Evolutionary conservation across 2,329 filamentous ascomycete species (phyloP).

Genomic region (Pseudophaeomoniella oleicola): DNA sequence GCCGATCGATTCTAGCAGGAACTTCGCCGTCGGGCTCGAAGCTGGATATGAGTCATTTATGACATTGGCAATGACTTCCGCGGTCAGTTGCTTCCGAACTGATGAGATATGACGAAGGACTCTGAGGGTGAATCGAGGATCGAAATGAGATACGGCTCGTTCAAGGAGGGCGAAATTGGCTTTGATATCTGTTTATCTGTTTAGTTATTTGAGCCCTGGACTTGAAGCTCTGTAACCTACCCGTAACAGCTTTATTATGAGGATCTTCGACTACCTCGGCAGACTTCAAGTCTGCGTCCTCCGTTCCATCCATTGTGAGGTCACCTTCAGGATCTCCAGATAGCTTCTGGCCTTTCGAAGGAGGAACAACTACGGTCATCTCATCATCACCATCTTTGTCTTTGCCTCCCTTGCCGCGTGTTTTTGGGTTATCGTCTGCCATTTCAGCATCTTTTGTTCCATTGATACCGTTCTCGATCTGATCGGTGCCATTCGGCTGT

Average conservation of each 20-base stretch:
- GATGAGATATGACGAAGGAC: slow-evolving; percentile 91
- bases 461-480: slow-evolving; percentile 52
- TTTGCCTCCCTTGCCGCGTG: slow-evolving; percentile 43
- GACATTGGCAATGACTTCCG: slow-evolving; percentile 66
- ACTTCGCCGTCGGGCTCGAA: slow-evolving; percentile 52
- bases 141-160: slow-evolving; percentile 81
- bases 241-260: slow-evolving; percentile 35
- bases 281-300: slow-evolving; percentile 24
- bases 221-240: slow-evolving; percentile 14
- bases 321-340: slow-evolving; percentile 54
- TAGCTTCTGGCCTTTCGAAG: slow-evolving; percentile 49
- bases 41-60: slow-evolving; percentile 67
- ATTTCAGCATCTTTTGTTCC: slow-evolving; percentile 56
- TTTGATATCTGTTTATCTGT: slow-evolving; percentile 60
- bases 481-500: slow-evolving; percentile 51
- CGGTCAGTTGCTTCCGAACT: slow-evolving; percentile 76
- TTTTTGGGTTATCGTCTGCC: slow-evolving; percentile 45
- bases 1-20: slow-evolving; percentile 56
- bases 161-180: slow-evolving; percentile 85
- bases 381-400: slow-evolving; percentile 59
- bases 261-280: slow-evolving; percentile 27
- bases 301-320: slow-evolving; percentile 51
- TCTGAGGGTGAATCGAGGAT: slow-evolving; percentile 85
- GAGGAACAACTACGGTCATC: slow-evolving; percentile 70
- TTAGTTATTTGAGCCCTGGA: slow-evolving; percentile 4